phyloP scores from a whole-genome alignment of 139 green algal species.

The Chlorella sp. region DNA sequence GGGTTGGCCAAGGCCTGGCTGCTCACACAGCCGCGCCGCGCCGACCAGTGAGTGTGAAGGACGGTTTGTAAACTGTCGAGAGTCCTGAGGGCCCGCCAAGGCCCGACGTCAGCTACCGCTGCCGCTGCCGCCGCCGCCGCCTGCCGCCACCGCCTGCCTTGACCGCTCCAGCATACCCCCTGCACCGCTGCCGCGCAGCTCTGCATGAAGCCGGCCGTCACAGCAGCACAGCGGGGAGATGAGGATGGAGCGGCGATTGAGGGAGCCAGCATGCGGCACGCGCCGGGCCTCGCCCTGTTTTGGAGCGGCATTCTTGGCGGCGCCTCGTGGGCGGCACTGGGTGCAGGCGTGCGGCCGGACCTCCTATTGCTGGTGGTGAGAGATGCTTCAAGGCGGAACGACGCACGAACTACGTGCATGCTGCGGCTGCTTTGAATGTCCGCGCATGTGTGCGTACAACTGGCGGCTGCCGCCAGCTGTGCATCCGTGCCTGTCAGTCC shows the following conservation, averaged over 20 bases:
- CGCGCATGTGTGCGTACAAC: no score
- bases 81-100: no score
- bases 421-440: not conserved
- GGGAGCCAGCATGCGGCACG: not conserved
- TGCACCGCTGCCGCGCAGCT: no score
- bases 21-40: no score
- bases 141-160: not conserved
- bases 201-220: not conserved
- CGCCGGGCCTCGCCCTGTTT: not conserved
- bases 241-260: not conserved
- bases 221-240: not conserved
- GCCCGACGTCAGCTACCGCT: not conserved
- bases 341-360: not conserved
- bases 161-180: no score
- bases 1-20: no score
- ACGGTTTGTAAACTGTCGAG: no score
- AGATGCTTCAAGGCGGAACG: not conserved
- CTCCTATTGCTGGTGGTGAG: constrained; percentile 24
- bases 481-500: no score
- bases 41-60: no score
- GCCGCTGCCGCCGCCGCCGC: not conserved
- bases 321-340: not conserved
- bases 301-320: not conserved
- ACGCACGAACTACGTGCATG: not conserved
- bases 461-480: no score